Percentiles rank a stretch among this genome's conserved stretches.
Evolutionary conservation across 176 grass and related monocot genomes (phyloP).

Genomic region (Stipa capillata): DNA sequence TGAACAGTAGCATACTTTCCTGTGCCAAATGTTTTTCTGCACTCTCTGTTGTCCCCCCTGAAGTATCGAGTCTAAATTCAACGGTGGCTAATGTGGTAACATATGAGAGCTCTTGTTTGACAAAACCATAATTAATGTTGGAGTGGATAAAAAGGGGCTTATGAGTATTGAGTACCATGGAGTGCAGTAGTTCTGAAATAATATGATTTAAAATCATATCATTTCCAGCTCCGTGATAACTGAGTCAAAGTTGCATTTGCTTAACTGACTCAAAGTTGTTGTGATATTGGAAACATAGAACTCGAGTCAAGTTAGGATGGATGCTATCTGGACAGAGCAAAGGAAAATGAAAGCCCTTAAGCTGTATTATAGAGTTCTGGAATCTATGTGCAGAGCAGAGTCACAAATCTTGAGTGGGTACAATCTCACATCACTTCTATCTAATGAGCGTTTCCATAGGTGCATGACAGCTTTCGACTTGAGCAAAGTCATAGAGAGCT

Average conservation of each 20-base stretch:
- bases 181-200: too few species aligned
- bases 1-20: not conserved
- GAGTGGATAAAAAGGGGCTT: too few species aligned
- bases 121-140: not conserved
- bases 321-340: slow-evolving; percentile 95
- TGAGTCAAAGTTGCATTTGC: too few species aligned
- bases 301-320: too few species aligned
- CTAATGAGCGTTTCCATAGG: slow-evolving; percentile 86
- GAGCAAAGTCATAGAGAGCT: slow-evolving; percentile 97
- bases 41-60: not conserved
- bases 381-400: slow-evolving; percentile 85
- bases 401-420: slow-evolving; percentile 62
- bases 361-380: slow-evolving; percentile 86
- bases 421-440: slow-evolving; percentile 78
- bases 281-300: too few species aligned
- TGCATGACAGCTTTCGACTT: slow-evolving; percentile 99
- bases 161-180: too few species aligned
- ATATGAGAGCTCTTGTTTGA: not conserved
- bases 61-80: not conserved
- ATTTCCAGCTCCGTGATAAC: too few species aligned
- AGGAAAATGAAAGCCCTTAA: slow-evolving; percentile 92
- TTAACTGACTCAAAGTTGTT: too few species aligned
- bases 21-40: not conserved
- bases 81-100: too few species aligned
- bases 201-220: too few species aligned